phyloP scores from a whole-genome alignment of 805 yeast genomes.

The Teunomyces kruisii region DNA sequence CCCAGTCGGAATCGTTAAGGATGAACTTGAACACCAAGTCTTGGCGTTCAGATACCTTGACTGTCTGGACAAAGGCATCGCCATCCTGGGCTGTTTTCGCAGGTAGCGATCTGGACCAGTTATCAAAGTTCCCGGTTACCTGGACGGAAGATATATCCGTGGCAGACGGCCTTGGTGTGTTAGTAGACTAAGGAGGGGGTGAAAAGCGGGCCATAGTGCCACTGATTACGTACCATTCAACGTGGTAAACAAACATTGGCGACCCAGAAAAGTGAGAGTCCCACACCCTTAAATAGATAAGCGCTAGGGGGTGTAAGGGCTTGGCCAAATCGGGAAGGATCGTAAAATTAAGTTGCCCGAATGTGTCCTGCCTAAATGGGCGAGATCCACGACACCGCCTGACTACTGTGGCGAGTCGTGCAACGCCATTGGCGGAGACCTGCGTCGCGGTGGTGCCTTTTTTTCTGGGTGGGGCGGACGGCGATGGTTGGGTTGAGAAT shows the following conservation, averaged over 20 bases:
- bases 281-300: constrained; percentile 4
- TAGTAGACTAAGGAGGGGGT: too few relatives aligned
- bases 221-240: constrained; percentile 4
- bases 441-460: background rate
- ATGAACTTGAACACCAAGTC: constrained; percentile 39
- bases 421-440: background rate
- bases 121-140: constrained; percentile 43
- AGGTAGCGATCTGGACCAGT: constrained; percentile 29
- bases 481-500: background rate
- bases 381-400: background rate
- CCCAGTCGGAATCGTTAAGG: constrained; percentile 35
- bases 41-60: constrained; percentile 20
- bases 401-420: background rate
- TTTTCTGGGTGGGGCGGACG: background rate
- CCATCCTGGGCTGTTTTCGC: constrained; percentile 14
- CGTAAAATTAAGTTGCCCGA: background rate
- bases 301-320: background rate
- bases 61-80: constrained; percentile 18
- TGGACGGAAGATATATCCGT: constrained; percentile 20
- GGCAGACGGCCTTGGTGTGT: background rate
- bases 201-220: background rate
- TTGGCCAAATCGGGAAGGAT: background rate
- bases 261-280: background rate
- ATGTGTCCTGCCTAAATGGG: background rate
- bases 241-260: constrained; percentile 2